A percentile compares a stretch with the other conserved stretches of the same genome.
phyloP scores from a whole-genome alignment of 768 basidiomycete species.

The Leccinellum luteum region DNA sequence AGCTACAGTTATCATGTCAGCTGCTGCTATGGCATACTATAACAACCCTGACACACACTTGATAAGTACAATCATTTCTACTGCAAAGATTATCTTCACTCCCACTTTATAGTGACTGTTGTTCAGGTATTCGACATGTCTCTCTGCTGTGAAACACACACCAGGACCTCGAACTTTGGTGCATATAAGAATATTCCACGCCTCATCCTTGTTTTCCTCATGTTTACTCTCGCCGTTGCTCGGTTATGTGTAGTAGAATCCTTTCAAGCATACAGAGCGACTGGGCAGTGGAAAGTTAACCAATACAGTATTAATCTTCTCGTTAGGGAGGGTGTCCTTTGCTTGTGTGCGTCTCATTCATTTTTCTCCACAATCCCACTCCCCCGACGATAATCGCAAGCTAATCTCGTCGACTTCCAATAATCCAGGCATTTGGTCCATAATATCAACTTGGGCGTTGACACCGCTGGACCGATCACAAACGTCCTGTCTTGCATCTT shows the following conservation, averaged over 20 bases:
- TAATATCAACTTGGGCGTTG: slow-evolving; percentile 7
- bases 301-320: slow-evolving; percentile 16
- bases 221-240: slow-evolving; percentile 5
- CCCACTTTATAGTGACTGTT: slow-evolving; percentile 5
- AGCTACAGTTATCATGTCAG: not conserved
- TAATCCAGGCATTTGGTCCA: slow-evolving; percentile 9
- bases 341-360: slow-evolving; percentile 13
- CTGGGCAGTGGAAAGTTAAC: slow-evolving; percentile 7
- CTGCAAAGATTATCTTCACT: not conserved
- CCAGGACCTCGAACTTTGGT: not conserved
- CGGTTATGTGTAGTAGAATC: slow-evolving; percentile 7
- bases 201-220: slow-evolving; percentile 6
- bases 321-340: slow-evolving; percentile 14
- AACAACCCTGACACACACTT: slow-evolving; percentile 9
- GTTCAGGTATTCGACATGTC: slow-evolving; percentile 15
- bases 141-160: slow-evolving; percentile 4
- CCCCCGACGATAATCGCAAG: not conserved
- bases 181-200: slow-evolving; percentile 14
- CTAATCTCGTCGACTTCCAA: not conserved
- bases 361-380: not conserved
- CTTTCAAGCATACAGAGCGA: slow-evolving; percentile 7
- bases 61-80: not conserved
- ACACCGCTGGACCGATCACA: not conserved
- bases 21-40: not conserved
- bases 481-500: not conserved